phyloP scores from a whole-genome alignment of 495 filamentous ascomycete species.

The Arthonia radiata region DNA sequence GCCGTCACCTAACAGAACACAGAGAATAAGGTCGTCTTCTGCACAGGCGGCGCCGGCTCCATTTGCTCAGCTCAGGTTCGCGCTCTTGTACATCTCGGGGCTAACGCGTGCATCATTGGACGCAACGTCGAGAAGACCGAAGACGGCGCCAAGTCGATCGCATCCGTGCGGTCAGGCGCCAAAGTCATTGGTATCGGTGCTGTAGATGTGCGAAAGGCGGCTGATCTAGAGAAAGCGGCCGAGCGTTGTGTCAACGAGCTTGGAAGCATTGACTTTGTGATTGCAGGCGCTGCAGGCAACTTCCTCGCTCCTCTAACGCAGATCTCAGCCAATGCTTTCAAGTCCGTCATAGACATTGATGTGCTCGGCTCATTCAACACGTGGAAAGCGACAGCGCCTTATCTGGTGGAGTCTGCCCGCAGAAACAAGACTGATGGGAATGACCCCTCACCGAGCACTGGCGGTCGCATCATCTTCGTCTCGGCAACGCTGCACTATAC shows the following conservation, averaged over 20 bases:
- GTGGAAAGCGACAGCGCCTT: conserved; percentile 65
- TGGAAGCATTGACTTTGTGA: conserved; percentile 76
- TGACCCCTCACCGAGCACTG: conserved; percentile 24
- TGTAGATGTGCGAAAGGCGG: conserved; percentile 58
- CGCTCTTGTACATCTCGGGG: conserved; percentile 72
- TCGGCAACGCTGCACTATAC: conserved; percentile 78
- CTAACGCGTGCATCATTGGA: conserved; percentile 80
- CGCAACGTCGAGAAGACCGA: conserved; percentile 81
- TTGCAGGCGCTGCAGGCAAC: conserved; percentile 89
- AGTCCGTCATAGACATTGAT: conserved; percentile 89
- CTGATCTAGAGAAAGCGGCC: conserved; percentile 44
- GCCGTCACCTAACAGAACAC: conserved; percentile 1
- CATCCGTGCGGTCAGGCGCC: conserved; percentile 44
- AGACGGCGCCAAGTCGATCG: conserved; percentile 51
- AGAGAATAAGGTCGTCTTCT: conserved; percentile 83
- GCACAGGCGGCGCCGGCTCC: conserved; percentile 79
- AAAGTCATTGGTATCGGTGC: conserved; percentile 68
- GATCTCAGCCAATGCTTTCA: conserved; percentile 73
- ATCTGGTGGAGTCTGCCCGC: conserved; percentile 47
- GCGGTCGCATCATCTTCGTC: conserved; percentile 70
- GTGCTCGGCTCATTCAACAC: conserved; percentile 84
- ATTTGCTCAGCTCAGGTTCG: conserved; percentile 88
- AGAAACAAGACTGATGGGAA: conserved; percentile 28
- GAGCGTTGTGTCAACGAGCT: conserved; percentile 57
- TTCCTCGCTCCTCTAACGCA: conserved; percentile 74